These are phyloP conservation scores for Pichia cephalocereana DNA, from an alignment of 805 yeast genomes.

Conservation along the genomic window DNA sequence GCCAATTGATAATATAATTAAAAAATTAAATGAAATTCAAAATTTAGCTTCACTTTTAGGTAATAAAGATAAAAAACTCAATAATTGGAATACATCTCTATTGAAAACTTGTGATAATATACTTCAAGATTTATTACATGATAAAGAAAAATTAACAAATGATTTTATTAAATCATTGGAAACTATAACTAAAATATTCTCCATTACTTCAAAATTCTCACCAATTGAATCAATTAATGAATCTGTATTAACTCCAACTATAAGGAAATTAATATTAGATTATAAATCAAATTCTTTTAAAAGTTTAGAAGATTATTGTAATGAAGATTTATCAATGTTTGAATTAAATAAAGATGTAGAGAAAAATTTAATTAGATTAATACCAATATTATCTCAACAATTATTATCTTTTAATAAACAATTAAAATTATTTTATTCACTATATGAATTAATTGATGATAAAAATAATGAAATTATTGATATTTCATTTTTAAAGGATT, in stretches of 20 bases:
- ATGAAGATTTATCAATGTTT: slow-evolving; percentile 17
- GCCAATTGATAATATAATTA: slow-evolving; percentile 5
- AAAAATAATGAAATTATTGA: slow-evolving; percentile 4
- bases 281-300: slow-evolving; percentile 13
- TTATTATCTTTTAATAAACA: slow-evolving; percentile 16
- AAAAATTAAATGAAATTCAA: slow-evolving; percentile 7
- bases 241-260: slow-evolving; percentile 11
- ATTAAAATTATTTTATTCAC: slow-evolving; percentile 17
- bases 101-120: neutral
- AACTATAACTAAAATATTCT: slow-evolving; percentile 18
- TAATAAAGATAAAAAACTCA: slow-evolving; percentile 4
- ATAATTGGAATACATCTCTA: slow-evolving; percentile 3
- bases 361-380: slow-evolving; percentile 14
- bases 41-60: slow-evolving; percentile 4
- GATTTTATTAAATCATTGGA: slow-evolving; percentile 21
- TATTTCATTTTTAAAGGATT: slow-evolving; percentile 10
- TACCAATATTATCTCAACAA: slow-evolving; percentile 20
- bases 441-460: slow-evolving; percentile 16
- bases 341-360: slow-evolving; percentile 17
- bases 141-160: slow-evolving; percentile 12
- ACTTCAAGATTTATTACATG: neutral
- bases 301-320: slow-evolving; percentile 15
- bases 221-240: slow-evolving; percentile 12
- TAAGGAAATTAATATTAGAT: slow-evolving; percentile 16
- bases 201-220: slow-evolving; percentile 8